Conservation (phyloP, 164 flowering plant species). For the Magnolia changhungtana region DNA sequence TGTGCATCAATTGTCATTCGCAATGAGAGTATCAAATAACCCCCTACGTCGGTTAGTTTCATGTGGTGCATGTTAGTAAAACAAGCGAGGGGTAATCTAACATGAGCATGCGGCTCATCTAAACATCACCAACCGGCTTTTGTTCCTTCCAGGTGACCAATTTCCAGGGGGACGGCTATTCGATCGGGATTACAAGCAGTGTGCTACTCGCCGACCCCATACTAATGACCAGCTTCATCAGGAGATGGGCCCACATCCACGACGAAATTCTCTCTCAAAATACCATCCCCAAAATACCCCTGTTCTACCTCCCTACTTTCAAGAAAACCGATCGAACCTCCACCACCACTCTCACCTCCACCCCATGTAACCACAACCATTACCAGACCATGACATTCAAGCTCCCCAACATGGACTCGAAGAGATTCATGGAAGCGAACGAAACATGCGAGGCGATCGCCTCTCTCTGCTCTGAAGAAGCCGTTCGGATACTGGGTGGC, state of each 20-base stretch:
- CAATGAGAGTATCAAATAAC: too few relatives aligned
- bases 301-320: slow-evolving; percentile 9
- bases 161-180: slow-evolving; percentile 7
- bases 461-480: neutral
- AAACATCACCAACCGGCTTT: too few relatives aligned
- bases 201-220: slow-evolving; percentile 7
- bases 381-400: neutral
- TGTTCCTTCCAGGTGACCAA: slow-evolving; percentile 5
- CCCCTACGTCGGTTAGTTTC: too few relatives aligned
- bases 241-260: slow-evolving; percentile 3
- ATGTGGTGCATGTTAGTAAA: too few relatives aligned
- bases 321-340: neutral
- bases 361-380: neutral
- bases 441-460: neutral
- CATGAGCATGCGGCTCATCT: too few relatives aligned
- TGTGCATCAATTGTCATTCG: too few relatives aligned
- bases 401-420: neutral
- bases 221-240: slow-evolving; percentile 3
- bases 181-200: slow-evolving; percentile 7
- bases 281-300: neutral
- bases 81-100: too few relatives aligned
- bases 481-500: neutral
- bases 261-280: slow-evolving; percentile 2
- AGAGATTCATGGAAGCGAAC: neutral
- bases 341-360: neutral